phyloP scores from a whole-genome alignment of 2,329 filamentous ascomycete genomes.

The Botrytis hyacinthi region DNA sequence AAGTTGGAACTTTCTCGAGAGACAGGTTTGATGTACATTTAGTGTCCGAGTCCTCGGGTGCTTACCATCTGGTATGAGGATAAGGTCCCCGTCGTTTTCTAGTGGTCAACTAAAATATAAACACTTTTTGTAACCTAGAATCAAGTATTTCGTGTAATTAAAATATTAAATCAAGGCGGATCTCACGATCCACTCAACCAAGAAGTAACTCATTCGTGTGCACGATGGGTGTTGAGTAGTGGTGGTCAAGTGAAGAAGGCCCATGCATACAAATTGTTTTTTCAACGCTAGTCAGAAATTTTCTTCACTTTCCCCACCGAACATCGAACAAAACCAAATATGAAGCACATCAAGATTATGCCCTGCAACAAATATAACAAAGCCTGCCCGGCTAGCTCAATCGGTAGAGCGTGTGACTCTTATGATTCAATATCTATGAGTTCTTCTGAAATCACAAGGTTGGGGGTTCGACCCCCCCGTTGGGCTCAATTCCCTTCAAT shows the following conservation, averaged over 20 bases:
- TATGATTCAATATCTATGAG: constrained; percentile 22
- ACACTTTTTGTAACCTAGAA: neutral
- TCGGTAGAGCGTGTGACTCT: constrained; percentile 39
- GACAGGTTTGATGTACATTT: neutral
- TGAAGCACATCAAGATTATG: fast-evolving
- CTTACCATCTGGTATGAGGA: neutral
- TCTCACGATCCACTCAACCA: neutral
- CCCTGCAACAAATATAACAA: neutral
- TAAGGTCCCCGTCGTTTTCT: neutral
- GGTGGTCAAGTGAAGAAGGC: neutral
- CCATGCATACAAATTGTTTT: neutral
- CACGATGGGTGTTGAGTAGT: neutral
- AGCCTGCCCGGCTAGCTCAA: constrained; percentile 35
- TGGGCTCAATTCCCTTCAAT: constrained; percentile 15
- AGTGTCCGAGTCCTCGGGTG: neutral
- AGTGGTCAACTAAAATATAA: neutral
- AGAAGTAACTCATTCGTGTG: neutral
- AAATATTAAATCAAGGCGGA: neutral
- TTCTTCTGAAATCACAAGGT: constrained; percentile 16
- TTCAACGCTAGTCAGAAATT: constrained; percentile 1
- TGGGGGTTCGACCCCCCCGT: constrained; percentile 18
- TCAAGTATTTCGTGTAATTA: no score
- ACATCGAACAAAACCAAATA: fast-evolving
- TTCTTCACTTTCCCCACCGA: constrained; percentile 5
- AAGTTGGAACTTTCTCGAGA: neutral